Evolutionary conservation across 345 rosid species (phyloP), one percentile per base, ranked within the genome.

Genomic region (Noccaea bulbosa): DNA sequence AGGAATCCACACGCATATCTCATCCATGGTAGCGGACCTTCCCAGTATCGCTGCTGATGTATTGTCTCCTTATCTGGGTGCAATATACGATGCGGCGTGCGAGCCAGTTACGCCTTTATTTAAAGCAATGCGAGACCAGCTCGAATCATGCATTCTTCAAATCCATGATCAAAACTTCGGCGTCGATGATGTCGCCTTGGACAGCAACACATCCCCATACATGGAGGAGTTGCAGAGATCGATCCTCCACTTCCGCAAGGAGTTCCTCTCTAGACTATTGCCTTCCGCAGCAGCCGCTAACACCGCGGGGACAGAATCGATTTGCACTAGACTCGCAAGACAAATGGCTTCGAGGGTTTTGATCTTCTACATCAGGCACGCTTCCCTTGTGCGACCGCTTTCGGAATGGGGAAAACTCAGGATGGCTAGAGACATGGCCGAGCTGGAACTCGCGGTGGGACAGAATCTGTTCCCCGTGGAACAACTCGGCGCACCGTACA

Each of bases 391-490:
- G n/a, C 77, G 98, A 72, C 99, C 98, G 7, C 91, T 95, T 11
- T 92, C 99, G 7, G 99, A 92, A 81, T 90, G 97, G 41, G 99
- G 99, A 70, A 95, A 86, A 81, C 86, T 95, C 76, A 86, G 98
- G 63, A 86, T 95, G 94, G 97, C 97, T 30, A 83, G 87, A 75
- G 99, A 95, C 82, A 95, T 95, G 99, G 99, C 99, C 6, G 99
- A 95, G 84, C 83, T 95, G 56, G 99, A 95, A 85, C 81, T 95
- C 63, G 85, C 96, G 5, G 97, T 95, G 48, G 93, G 99, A 61
- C 98, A 95, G 79, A 90, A 87, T 77, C 57, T 95, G 77, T 92
- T 88, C 75, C 96, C 97, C 2, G 97, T 92, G n/a, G 98, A 95
- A 80, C 98, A 92, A 69, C 94, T 95, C 5, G 96, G 99, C 56